Base-by-base conservation (phyloP, 768 basidiomycete genomes). In the Boletellus ananiceps region DNA sequence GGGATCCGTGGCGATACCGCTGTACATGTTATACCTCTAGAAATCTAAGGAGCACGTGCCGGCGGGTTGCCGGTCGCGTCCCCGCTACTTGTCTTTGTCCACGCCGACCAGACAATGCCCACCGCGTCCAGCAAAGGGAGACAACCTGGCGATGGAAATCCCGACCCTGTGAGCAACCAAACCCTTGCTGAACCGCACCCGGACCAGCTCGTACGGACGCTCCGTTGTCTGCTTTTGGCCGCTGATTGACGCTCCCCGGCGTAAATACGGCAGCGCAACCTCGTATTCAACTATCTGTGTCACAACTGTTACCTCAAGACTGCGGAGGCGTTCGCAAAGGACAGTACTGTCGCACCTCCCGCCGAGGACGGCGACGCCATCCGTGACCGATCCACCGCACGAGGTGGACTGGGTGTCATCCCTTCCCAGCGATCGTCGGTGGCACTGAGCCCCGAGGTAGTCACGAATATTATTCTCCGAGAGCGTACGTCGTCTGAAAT, bases 211-310 rank as follows among this genome's bases (percentile, higher is more conserved):
- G 80, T 80, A 65, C 23, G 62, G 40, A 16, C 36, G 23, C 43
- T n/a, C 32, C 19, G 11, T 18, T 6, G 14, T 25, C 45, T 51
- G 25, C 50, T 50, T n/a, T 39, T 9, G 15, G 7, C 7, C 36
- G 43, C 32, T 7, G 29, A 15, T 40, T 50, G 42, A 51, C 54
- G 42, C 40, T 47, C 13, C 31, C 41, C 38, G 23, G 35, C 51
- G 12, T 47, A 29, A 29, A 29, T 29, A 29, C 29, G 49, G 11
- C 60, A 89, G 87, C 80, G 82, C 38, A 65, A 76, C 15, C 68
- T 92, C 40, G 83, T 92, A 14, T 71, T 92, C 33, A 83, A 88
- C 57, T 92, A 90, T 61, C 77, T 93, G 1, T 80, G 79, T 47
- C 86, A 91, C 58, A 76, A 80, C 35, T 84, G 84, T 50, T 88